These are phyloP conservation scores for Escovopsis weberi DNA, from an alignment of 2,329 filamentous ascomycete species.

Conservation along the genomic window DNA sequence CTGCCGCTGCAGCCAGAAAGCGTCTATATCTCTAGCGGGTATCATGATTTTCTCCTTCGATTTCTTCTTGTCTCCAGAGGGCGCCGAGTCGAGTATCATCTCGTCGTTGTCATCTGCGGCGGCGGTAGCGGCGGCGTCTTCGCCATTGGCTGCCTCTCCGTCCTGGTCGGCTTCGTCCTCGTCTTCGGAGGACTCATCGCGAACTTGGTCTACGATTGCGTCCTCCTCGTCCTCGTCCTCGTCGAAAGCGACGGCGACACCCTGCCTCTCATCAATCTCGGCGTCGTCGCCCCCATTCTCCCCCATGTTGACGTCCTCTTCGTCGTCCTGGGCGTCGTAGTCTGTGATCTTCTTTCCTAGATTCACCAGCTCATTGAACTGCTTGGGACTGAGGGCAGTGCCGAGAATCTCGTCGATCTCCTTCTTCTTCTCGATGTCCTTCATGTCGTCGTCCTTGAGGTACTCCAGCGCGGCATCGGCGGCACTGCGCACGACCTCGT, in stretches of 20 bases:
- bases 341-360: conserved; percentile 98
- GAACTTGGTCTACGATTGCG: conserved; percentile 68
- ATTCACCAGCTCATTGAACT: conserved; percentile 95
- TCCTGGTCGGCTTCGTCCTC: conserved; percentile 57
- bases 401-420: conserved; percentile 90
- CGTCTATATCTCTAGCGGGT: conserved; percentile 80
- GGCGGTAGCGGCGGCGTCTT: conserved; percentile 40
- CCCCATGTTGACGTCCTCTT: conserved; percentile 69
- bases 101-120: conserved; percentile 57
- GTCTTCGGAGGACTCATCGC: conserved; percentile 73
- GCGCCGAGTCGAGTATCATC: conserved; percentile 66
- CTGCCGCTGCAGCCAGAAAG: conserved; percentile 91
- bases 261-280: conserved; percentile 86
- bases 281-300: conserved; percentile 48
- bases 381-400: conserved; percentile 65
- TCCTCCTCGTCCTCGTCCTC: conserved; percentile 77
- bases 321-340: conserved; percentile 91
- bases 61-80: conserved; percentile 29
- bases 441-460: conserved; percentile 87
- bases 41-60: conserved; percentile 47
- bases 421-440: conserved; percentile 97
- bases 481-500: conserved; percentile 83
- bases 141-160: conserved; percentile 52
- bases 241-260: conserved; percentile 94
- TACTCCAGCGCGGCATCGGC: conserved; percentile 85